These are phyloP conservation scores for Phytophthora litchii DNA, from an alignment of 352 stramenopile genomes.

Conservation along the genomic window DNA sequence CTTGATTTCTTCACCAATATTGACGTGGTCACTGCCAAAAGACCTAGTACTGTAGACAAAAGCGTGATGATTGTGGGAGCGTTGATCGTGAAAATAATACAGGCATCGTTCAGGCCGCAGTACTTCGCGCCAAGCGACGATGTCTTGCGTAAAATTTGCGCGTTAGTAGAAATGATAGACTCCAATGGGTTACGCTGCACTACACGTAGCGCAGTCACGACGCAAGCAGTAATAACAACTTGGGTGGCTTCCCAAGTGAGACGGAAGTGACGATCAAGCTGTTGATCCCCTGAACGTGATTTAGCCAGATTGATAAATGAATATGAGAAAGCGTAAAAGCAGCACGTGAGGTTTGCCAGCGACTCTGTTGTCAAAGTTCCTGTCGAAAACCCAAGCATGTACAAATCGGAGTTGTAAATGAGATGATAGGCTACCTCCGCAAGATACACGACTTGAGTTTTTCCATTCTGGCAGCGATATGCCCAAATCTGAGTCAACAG, in stretches of 20 bases:
- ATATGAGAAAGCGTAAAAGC: conserved; percentile 22
- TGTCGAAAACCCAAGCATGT: conserved; percentile 28
- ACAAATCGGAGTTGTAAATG: conserved; percentile 30
- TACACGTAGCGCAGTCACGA: conserved; percentile 5
- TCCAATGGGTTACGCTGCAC: conserved; percentile 23
- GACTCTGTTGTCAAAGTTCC: conserved; percentile 27
- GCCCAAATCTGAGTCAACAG: conserved; percentile 38
- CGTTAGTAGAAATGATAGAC: conserved; percentile 24
- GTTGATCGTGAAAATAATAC: conserved; percentile 31
- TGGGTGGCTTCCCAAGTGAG: conserved; percentile 17
- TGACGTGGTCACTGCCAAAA: conserved; percentile 11
- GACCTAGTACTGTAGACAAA: conserved; percentile 6
- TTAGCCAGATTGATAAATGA: conserved; percentile 15
- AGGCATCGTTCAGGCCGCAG: conserved; percentile 25
- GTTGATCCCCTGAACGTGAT: conserved; percentile 15
- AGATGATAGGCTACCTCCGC: conserved; percentile 29
- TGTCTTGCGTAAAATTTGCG: conserved; percentile 29
- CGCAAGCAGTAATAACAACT: conserved; percentile 15
- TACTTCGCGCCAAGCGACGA: conserved; percentile 13
- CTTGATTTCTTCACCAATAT: conserved; percentile 19
- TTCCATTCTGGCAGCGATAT: conserved; percentile 34
- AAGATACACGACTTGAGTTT: conserved; percentile 28
- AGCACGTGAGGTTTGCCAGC: conserved; percentile 14
- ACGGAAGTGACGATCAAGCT: conserved; percentile 13
- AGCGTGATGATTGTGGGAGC: conserved; percentile 14